Conservation (phyloP, 176 grass and related monocot species). For the bread wheat (Triticum aestivum) region DNA sequence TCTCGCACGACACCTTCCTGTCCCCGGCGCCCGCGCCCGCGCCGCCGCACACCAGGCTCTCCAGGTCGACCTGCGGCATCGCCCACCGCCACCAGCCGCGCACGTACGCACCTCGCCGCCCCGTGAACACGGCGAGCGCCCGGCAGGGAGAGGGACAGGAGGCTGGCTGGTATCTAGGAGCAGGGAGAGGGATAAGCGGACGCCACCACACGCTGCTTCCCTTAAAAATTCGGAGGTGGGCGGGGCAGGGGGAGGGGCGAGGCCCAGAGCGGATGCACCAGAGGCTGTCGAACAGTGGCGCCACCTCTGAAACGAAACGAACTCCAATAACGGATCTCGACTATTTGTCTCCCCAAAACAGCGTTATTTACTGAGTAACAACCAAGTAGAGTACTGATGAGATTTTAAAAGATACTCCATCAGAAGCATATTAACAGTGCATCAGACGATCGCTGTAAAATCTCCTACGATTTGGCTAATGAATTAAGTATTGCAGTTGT, state of each 20-base stretch:
- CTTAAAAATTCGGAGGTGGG: constrained; percentile 42
- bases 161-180: background rate
- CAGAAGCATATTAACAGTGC: background rate
- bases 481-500: background rate
- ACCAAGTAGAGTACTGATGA: background rate
- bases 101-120: no score
- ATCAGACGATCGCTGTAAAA: background rate
- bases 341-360: constrained; percentile 24
- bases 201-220: constrained; percentile 18
- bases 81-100: background rate
- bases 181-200: constrained; percentile 26
- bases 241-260: background rate
- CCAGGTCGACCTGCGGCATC: constrained; percentile 59
- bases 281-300: constrained; percentile 33
- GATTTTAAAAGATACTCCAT: background rate
- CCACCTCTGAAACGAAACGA: constrained; percentile 45
- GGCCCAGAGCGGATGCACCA: background rate
- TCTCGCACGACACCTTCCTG: constrained; percentile 71
- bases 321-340: constrained; percentile 53
- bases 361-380: background rate
- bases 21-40: constrained; percentile 44
- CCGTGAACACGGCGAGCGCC: background rate
- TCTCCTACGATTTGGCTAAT: background rate
- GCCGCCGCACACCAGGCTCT: constrained; percentile 52
- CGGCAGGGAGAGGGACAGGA: background rate